Base-by-base conservation (phyloP, 805 yeast genomes). In the Cyberlindnera euphorbiiphila region DNA sequence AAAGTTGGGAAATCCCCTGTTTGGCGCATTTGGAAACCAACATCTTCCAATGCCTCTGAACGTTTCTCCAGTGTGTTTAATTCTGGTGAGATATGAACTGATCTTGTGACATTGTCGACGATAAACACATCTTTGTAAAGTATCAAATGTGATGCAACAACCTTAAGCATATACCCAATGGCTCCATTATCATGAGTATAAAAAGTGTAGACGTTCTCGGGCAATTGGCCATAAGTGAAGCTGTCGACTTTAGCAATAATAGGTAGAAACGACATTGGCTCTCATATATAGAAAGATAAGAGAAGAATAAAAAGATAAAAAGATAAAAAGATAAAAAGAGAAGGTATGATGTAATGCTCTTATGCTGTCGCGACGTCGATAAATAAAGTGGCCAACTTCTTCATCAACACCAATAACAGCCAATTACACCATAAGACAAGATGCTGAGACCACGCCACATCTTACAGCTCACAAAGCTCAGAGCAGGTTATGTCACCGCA, bases 1-100 rank as follows among this genome's bases (percentile, higher is more conserved):
- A 74, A 46, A 1, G 69, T 65, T 30, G 66, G 58, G 57, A 74
- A 53, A 20, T 41, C 21, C 20, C 60, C 41, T 34, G 60, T 35
- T 18, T 63, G 42, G 45, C 63, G 63, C 68, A 80, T 66, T 10
- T 31, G 22, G 0, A 20, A 19, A 0, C 78, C 85, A 2, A 81
- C 44, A 9, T 42, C 33, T 2, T 59, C 70, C 36, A 85, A 57
- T 0, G 61, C 60, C 0, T 37, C 41, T 36, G 61, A 68, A 37
- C 83, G 53, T 41, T 59, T 61, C 16, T 66, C 72, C 8, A 69
- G 34, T 0, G 72, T 61, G 36, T 65, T 65, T 27, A 62, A 51
- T 1, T 39, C 27, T 0, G 59, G 28, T 4, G 40, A 32, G n/a
- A 74, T 53, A 3, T 43, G 33, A 4, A 73, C 57, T 5, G 50